These are phyloP conservation scores for Cenchrus fungigraminus DNA, from an alignment of 176 grass and related monocot genomes.

Conservation along the genomic window DNA sequence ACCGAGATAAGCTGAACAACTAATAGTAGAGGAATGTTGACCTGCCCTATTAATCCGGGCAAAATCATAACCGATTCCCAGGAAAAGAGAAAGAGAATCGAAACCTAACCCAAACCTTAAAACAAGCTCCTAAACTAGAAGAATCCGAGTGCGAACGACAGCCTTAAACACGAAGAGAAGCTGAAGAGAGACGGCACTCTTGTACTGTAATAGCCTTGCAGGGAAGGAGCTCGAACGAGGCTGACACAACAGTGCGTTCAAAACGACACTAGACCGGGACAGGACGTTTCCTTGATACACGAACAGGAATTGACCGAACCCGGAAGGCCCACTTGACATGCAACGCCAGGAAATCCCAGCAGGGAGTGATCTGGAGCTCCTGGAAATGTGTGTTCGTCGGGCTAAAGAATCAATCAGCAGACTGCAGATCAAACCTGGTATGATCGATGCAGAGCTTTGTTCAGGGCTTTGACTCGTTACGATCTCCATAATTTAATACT, in stretches of 20 bases:
- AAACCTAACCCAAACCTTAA: slow-evolving; percentile 34
- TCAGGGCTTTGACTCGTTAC: background rate
- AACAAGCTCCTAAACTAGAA: slow-evolving; percentile 15
- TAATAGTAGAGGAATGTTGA: background rate
- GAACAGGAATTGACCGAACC: background rate
- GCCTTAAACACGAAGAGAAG: background rate
- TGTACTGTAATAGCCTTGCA: background rate
- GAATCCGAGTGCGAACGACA: slow-evolving; percentile 8
- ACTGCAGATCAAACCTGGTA: background rate
- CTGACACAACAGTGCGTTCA: background rate
- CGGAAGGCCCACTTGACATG: background rate
- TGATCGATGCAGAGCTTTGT: background rate
- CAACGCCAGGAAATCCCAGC: slow-evolving; percentile 7
- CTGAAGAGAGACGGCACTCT: background rate
- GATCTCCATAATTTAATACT: background rate
- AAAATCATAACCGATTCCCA: slow-evolving; percentile 1
- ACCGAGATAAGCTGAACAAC: no score
- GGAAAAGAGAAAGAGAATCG: background rate
- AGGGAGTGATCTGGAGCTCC: background rate
- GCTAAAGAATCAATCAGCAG: background rate
- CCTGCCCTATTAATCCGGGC: background rate
- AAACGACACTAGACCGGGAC: background rate
- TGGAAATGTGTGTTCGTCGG: slow-evolving; percentile 3
- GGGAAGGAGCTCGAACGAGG: background rate
- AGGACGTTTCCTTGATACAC: background rate